A percentile compares a stretch with the other conserved stretches of the same genome.
These are phyloP conservation scores for Bacterosira constricta DNA, from an alignment of 108 stramenopile species.

Conservation along the genomic window DNA sequence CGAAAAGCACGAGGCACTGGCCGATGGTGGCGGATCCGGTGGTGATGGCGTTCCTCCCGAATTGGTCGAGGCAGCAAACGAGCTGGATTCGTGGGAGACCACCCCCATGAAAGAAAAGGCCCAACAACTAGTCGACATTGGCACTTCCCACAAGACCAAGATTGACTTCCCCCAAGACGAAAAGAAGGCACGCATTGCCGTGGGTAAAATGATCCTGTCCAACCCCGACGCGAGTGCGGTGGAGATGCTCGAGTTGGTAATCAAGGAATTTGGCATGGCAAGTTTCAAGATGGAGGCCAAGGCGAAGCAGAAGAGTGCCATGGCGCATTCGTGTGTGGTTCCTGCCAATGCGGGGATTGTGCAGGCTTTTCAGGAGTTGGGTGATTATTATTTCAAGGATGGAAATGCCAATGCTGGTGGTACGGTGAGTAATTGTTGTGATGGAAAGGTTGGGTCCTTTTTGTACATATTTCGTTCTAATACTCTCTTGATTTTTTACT, in stretches of 20 bases:
- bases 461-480: background rate
- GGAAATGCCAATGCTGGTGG: conserved; percentile 58
- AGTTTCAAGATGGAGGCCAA: conserved; percentile 49
- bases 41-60: conserved; percentile 25
- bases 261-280: conserved; percentile 72
- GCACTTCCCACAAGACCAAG: conserved; percentile 29
- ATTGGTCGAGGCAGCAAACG: conserved; percentile 39
- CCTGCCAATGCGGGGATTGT: conserved; percentile 65
- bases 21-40: conserved; percentile 23
- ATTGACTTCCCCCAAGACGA: conserved; percentile 70
- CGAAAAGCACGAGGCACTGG: conserved; percentile 32
- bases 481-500: background rate
- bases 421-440: conserved; percentile 25
- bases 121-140: conserved; percentile 52
- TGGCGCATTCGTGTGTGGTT: conserved; percentile 39
- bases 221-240: conserved; percentile 44
- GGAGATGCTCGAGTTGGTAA: conserved; percentile 54
- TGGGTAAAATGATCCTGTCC: conserved; percentile 56
- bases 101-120: conserved; percentile 36
- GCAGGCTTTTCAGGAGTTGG: conserved; percentile 61
- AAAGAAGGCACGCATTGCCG: conserved; percentile 49
- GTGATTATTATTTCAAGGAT: conserved; percentile 57
- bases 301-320: conserved; percentile 47
- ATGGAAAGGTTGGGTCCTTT: conserved; percentile 10
- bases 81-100: conserved; percentile 29